Conservation (phyloP, 2,329 filamentous ascomycete species). For the Exophiala lecanii-corni region DNA sequence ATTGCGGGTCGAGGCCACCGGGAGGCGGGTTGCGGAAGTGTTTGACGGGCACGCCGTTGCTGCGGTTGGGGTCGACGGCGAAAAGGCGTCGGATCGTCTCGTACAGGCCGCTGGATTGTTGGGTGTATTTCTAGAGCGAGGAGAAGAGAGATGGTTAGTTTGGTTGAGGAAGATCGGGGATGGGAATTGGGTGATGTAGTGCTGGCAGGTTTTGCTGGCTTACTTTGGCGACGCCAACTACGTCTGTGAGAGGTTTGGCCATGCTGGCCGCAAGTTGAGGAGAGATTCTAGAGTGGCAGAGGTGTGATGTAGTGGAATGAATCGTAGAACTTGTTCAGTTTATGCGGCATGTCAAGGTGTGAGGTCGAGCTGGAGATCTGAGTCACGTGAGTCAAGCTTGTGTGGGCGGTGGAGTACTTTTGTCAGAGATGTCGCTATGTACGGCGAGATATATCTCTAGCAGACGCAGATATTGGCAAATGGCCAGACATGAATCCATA, state of each 20-base stretch:
- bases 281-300: neutral
- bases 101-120: slow-evolving; percentile 87
- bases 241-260: slow-evolving; percentile 22
- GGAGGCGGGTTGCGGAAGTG: slow-evolving; percentile 85
- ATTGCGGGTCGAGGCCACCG: slow-evolving; percentile 63
- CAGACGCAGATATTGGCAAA: too few species aligned
- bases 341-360: too few species aligned
- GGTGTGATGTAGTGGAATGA: too few species aligned
- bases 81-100: slow-evolving; percentile 72
- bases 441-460: too few species aligned
- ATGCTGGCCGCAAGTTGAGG: slow-evolving; percentile 12
- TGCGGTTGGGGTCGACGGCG: slow-evolving; percentile 80
- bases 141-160: neutral
- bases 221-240: slow-evolving; percentile 20
- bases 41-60: slow-evolving; percentile 88
- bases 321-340: too few species aligned
- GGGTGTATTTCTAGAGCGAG: slow-evolving; percentile 85
- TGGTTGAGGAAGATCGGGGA: neutral
- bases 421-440: too few species aligned
- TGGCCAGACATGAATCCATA: too few species aligned
- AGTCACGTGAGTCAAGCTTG: too few species aligned
- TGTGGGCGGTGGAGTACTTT: too few species aligned
- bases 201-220: neutral
- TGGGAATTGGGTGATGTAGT: neutral
- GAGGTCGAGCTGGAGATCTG: too few species aligned